Evolutionary conservation across 768 basidiomycete genomes (phyloP).

Genomic region (Boletus tylopilopsis): DNA sequence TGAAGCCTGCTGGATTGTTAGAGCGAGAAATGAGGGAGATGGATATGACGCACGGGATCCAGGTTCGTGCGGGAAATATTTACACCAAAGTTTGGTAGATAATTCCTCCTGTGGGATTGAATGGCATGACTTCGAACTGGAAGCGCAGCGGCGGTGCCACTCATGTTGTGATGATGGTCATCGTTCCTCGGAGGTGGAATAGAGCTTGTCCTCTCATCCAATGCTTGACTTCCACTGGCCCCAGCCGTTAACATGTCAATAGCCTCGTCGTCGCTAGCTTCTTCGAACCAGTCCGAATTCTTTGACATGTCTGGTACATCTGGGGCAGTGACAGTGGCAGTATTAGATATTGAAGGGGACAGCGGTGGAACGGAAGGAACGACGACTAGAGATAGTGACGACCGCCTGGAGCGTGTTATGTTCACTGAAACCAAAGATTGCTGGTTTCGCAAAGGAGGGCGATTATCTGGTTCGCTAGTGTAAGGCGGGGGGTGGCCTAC

Average conservation of each 20-base stretch:
- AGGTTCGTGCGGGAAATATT: conserved; percentile 37
- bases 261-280: conserved; percentile 83
- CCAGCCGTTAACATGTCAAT: conserved; percentile 80
- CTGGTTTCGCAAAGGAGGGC: conserved; percentile 36
- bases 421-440: conserved; percentile 42
- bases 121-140: conserved; percentile 29
- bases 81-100: conserved; percentile 70
- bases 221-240: conserved; percentile 72
- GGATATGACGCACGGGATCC: conserved; percentile 34
- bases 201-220: conserved; percentile 79
- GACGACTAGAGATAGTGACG: conserved; percentile 61
- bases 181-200: conserved; percentile 32
- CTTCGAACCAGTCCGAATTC: conserved; percentile 66
- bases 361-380: conserved; percentile 31
- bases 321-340: conserved; percentile 27
- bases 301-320: conserved; percentile 45
- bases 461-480: conserved; percentile 28
- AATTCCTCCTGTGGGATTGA: conserved; percentile 41
- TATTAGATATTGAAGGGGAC: conserved; percentile 39
- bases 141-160: conserved; percentile 20
- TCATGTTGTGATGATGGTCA: conserved; percentile 16
- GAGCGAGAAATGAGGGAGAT: conserved; percentile 62
- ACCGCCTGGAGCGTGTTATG: conserved; percentile 43
- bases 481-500: conserved; percentile 71
- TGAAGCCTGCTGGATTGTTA: conserved; percentile 61